phyloP scores from a whole-genome alignment of 495 filamentous ascomycete genomes.

The Terfezia claveryi region DNA sequence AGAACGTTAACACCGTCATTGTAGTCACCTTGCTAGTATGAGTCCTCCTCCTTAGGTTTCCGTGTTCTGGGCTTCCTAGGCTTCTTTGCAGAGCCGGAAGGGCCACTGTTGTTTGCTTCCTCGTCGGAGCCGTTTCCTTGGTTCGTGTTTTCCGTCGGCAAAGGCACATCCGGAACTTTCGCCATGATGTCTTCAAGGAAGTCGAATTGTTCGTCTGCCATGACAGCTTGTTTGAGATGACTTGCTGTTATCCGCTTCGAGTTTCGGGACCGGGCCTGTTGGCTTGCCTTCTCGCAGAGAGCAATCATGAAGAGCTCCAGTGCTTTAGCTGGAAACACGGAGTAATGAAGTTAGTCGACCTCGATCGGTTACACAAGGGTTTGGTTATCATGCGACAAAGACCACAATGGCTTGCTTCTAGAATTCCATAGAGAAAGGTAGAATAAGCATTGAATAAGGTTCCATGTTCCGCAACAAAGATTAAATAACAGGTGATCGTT shows the following conservation, averaged over 20 bases:
- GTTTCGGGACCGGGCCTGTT: constrained; percentile 55
- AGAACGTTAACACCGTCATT: too few species aligned
- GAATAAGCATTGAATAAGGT: background rate
- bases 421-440: background rate
- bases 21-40: constrained; percentile 1
- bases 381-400: background rate
- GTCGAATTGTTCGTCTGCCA: constrained; percentile 71
- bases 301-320: constrained; percentile 94
- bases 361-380: background rate
- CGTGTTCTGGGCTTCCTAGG: constrained; percentile 13
- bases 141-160: constrained; percentile 2
- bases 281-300: constrained; percentile 66
- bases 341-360: constrained; percentile 3
- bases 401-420: background rate
- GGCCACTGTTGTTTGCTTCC: background rate
- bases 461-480: background rate
- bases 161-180: constrained; percentile 54
- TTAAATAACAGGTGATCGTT: background rate
- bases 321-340: constrained; percentile 38
- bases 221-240: constrained; percentile 77
- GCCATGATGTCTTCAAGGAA: constrained; percentile 80
- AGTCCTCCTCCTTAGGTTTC: constrained; percentile 13
- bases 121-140: background rate
- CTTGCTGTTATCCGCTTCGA: constrained; percentile 74
- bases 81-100: background rate